Base-by-base conservation (phyloP, 2,329 filamentous ascomycete genomes). In the Ceratocystis alfenasii region DNA sequence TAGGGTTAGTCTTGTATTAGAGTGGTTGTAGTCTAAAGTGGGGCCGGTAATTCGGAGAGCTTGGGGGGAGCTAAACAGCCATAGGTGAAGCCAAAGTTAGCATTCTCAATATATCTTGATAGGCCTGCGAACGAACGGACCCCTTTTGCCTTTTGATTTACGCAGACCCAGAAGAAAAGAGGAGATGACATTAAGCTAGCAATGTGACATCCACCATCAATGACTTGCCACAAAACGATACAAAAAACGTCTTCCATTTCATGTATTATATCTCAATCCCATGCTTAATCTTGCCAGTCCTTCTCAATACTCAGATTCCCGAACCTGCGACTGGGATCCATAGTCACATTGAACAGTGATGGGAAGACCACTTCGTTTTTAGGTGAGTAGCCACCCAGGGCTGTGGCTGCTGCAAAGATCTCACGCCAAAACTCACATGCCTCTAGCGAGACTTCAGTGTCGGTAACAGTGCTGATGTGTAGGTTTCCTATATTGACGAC, bases 401-500 rank as follows among this genome's bases (percentile, higher is more conserved):
- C 71, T 22, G 72, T 75, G 72, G 70, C 59, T 68, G 69, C 62
- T 5, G 68, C 64, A 62, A 66, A 68, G 30, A 69, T 33, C 25
- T 68, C 67, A 25, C 69, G 70, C 75, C 74, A 76, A 67, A 76
- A 76, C 1, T 71, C 71, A 62, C 74, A 76, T 30, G 70, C 66
- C n/a, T 67, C 65, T 66, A 70, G 71, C 45, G 69, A 59, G 33
- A 71, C 70, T 69, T 75, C 70, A 3, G 67, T 60, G 66, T 76
- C 75, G 28, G 66, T 71, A 6, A 75, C 68, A 2, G 70, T 71
- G 25, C 70, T 69, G 60, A 75, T 73, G 10, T 71, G 72, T 59
- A 71, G 70, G 64, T 74, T 71, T 4, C 74, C 73, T 15, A 76
- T 72, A 46, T 76, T 72, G 57, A 76, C 65, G 1, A 76, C 74